Conservation (phyloP, 805 yeast species). For the Priceomyces medius region DNA sequence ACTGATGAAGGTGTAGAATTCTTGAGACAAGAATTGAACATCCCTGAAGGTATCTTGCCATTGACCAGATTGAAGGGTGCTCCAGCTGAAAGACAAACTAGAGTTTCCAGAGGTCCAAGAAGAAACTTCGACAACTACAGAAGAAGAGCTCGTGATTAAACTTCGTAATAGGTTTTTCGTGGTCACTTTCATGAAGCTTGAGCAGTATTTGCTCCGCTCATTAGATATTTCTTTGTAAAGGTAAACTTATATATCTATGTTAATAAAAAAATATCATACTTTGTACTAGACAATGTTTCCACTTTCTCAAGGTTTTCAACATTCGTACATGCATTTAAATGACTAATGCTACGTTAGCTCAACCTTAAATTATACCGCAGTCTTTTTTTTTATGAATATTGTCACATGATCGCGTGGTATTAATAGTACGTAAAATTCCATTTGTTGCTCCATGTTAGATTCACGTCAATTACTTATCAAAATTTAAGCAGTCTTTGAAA, state of each 20-base stretch:
- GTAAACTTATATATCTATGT: conserved; percentile 4
- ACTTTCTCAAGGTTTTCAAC: no score
- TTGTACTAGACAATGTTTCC: conserved; percentile 1
- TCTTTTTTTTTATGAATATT: no score
- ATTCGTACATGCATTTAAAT: no score
- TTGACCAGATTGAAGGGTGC: conserved; percentile 95
- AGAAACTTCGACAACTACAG: conserved; percentile 46
- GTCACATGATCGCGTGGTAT: no score
- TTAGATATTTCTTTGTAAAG: conserved; percentile 4
- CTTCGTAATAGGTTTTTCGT: conserved; percentile 7
- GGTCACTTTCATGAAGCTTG: conserved; percentile 5
- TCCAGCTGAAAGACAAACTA: conserved; percentile 71
- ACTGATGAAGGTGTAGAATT: conserved; percentile 99
- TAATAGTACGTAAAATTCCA: no score
- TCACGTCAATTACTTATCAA: background rate
- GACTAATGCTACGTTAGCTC: no score
- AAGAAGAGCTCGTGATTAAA: conserved; percentile 60
- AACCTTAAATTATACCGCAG: no score
- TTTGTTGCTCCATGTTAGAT: background rate
- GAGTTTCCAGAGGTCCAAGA: conserved; percentile 41
- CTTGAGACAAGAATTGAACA: conserved; percentile 96
- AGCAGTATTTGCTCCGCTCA: background rate
- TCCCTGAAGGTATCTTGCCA: conserved; percentile 98
- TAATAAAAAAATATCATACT: conserved; percentile 7
- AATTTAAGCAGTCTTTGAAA: background rate